Conservation (phyloP, 148 eudicot species). For the Nepenthes gracilis region DNA sequence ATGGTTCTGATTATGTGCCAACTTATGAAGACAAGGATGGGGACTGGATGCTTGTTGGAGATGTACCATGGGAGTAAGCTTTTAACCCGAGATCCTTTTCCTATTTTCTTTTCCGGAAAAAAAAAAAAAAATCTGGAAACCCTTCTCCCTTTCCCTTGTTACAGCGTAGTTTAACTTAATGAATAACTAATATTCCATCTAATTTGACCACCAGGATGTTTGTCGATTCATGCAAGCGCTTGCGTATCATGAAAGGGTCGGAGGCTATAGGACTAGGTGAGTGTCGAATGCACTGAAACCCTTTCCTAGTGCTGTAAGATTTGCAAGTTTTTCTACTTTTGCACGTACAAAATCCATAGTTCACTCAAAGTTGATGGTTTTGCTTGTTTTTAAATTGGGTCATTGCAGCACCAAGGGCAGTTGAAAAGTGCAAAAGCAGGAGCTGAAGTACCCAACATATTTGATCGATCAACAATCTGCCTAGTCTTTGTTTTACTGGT, state of each 20-base stretch:
- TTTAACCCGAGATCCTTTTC: background rate
- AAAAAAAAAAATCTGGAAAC: too few relatives aligned
- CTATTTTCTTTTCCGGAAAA: too few relatives aligned
- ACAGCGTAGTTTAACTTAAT: background rate
- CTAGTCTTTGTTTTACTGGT: too few relatives aligned
- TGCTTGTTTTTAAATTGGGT: background rate
- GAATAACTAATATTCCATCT: background rate
- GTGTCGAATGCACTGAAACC: background rate
- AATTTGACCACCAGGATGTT: slow-evolving; percentile 29
- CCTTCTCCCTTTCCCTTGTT: background rate
- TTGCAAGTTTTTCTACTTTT: background rate
- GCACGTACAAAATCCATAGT: background rate
- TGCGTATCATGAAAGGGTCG: slow-evolving; percentile 52
- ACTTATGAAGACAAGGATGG: slow-evolving; percentile 56
- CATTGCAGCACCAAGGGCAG: slow-evolving; percentile 45
- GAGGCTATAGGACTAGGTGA: slow-evolving; percentile 49
- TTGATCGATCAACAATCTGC: too few relatives aligned
- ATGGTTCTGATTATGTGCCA: slow-evolving; percentile 42
- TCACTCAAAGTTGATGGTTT: background rate
- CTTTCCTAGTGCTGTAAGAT: too few relatives aligned
- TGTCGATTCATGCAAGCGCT: slow-evolving; percentile 45
- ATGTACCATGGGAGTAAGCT: slow-evolving; percentile 60
- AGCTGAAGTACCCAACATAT: slow-evolving; percentile 10
- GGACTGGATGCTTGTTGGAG: slow-evolving; percentile 64
- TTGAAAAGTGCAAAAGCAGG: slow-evolving; percentile 47